phyloP scores from a whole-genome alignment of 2,329 filamentous ascomycete species.

The Teratosphaeriaceae sp. region DNA sequence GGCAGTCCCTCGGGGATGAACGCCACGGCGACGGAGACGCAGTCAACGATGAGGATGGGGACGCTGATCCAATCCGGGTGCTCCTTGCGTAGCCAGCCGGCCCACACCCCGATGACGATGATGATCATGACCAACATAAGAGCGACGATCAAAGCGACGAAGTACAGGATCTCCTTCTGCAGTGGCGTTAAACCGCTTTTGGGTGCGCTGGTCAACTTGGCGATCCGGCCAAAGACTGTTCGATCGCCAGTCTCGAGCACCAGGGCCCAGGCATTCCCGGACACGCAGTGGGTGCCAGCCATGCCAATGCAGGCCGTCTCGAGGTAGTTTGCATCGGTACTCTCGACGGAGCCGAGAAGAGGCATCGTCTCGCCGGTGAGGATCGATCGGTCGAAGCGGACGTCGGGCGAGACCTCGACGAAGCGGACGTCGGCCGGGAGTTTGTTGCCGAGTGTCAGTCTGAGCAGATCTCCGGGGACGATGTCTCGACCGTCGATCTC shows the following conservation, averaged over 20 bases:
- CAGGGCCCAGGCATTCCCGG: slow-evolving; percentile 59
- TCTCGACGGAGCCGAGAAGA: slow-evolving; percentile 56
- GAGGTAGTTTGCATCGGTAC: slow-evolving; percentile 65
- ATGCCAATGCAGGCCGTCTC: slow-evolving; percentile 71
- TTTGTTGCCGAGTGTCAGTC: slow-evolving; percentile 65
- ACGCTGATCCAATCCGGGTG: slow-evolving; percentile 68
- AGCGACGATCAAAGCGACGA: slow-evolving; percentile 62
- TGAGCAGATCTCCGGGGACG: slow-evolving; percentile 65
- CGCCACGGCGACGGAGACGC: slow-evolving; percentile 62
- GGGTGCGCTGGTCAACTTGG: slow-evolving; percentile 62
- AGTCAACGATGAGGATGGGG: slow-evolving; percentile 63
- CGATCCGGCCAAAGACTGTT: slow-evolving; percentile 69
- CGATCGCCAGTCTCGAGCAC: slow-evolving; percentile 66
- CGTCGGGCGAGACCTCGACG: slow-evolving; percentile 60
- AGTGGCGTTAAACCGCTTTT: slow-evolving; percentile 62
- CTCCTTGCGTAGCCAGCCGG: slow-evolving; percentile 58
- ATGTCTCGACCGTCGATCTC: slow-evolving; percentile 43
- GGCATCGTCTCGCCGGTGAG: slow-evolving; percentile 61
- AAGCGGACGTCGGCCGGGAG: slow-evolving; percentile 68
- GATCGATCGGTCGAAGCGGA: slow-evolving; percentile 66
- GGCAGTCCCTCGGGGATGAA: slow-evolving; percentile 71
- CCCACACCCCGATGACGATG: slow-evolving; percentile 51
- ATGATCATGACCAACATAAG: slow-evolving; percentile 63
- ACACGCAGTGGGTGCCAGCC: slow-evolving; percentile 72
- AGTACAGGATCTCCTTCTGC: slow-evolving; percentile 66